Percentiles rank a stretch among this genome's conserved stretches.
phyloP scores from a whole-genome alignment of 148 eudicot species.

The Rhododendron simsii region DNA sequence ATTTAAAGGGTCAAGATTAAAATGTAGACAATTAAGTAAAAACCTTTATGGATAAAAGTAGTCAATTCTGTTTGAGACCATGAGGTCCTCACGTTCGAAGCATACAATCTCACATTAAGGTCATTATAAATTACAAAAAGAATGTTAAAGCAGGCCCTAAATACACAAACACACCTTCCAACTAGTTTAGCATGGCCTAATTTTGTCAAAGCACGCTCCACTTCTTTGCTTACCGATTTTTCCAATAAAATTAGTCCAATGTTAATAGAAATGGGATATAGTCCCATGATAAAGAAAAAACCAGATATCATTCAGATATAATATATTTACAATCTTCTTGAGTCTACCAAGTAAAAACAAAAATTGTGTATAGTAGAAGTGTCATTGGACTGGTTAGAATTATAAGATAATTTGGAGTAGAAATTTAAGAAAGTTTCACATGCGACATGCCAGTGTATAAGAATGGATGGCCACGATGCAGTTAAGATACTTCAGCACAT shows the following conservation, averaged over 20 bases:
- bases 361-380: background rate
- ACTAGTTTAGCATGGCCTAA: conserved; percentile 20
- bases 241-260: background rate
- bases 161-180: conserved; percentile 19
- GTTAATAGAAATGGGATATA: background rate
- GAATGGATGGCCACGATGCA: background rate
- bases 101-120: background rate
- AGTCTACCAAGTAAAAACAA: background rate
- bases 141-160: background rate
- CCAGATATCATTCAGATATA: background rate
- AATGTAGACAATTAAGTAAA: background rate
- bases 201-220: conserved; percentile 38
- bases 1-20: background rate
- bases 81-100: background rate
- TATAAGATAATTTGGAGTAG: background rate
- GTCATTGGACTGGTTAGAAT: background rate
- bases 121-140: background rate
- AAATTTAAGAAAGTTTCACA: background rate
- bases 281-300: too few relatives aligned
- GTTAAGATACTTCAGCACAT: background rate
- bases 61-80: background rate
- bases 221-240: conserved; percentile 37
- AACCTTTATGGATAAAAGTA: background rate
- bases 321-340: background rate
- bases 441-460: background rate